These are phyloP conservation scores for Phytophthora pluvialis DNA, from an alignment of 352 stramenopile genomes.

Conservation along the genomic window DNA sequence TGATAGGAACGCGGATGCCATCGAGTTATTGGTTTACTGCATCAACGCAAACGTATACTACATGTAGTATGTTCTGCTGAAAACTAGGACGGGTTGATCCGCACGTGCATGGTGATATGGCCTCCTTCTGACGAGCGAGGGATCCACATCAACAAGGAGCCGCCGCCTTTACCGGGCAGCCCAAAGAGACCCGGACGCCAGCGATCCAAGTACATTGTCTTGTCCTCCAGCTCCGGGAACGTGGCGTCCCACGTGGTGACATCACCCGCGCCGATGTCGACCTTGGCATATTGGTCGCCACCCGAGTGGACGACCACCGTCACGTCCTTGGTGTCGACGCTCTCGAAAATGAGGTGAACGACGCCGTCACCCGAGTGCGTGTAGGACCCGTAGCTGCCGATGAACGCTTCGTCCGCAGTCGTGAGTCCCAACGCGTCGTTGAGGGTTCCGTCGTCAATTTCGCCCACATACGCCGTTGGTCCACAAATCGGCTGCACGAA, in stretches of 20 bases:
- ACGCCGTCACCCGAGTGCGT: constrained; percentile 35
- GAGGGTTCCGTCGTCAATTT: constrained; percentile 52
- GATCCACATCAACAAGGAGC: constrained; percentile 39
- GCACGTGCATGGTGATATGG: constrained; percentile 50
- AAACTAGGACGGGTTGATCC: constrained; percentile 45
- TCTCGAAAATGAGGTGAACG: constrained; percentile 40
- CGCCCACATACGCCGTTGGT: constrained; percentile 45
- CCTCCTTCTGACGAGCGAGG: constrained; percentile 37
- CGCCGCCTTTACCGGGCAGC: constrained; percentile 26
- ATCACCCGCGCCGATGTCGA: constrained; percentile 29
- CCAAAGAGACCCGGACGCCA: constrained; percentile 40
- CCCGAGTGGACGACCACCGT: constrained; percentile 34
- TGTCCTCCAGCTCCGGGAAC: constrained; percentile 41
- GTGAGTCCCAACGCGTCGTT: constrained; percentile 38
- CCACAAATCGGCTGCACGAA: constrained; percentile 63
- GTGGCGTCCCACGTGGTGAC: constrained; percentile 34
- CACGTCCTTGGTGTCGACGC: constrained; percentile 41
- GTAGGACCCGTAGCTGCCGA: constrained; percentile 38
- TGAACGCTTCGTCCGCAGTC: constrained; percentile 44
- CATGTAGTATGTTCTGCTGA: too few relatives aligned
- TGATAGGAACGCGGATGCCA: not conserved
- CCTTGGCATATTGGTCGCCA: constrained; percentile 26
- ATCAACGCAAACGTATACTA: constrained; percentile 6
- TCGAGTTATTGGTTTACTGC: not conserved
- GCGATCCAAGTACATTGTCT: constrained; percentile 47